These are phyloP conservation scores for Albifimbria verrucaria DNA, from an alignment of 2,329 filamentous ascomycete species.

Conservation along the genomic window DNA sequence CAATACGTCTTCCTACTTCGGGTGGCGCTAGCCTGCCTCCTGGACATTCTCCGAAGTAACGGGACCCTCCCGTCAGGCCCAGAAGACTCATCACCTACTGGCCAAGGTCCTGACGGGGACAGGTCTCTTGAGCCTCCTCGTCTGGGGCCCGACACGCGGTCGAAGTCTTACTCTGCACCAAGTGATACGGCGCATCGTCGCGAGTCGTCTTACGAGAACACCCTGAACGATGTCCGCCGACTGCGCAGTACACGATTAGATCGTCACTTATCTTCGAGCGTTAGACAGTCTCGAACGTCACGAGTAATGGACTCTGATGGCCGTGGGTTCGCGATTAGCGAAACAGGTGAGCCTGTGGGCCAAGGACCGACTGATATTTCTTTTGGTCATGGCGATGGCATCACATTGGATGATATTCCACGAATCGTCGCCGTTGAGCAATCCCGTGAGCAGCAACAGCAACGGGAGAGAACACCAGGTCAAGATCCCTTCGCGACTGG, in stretches of 20 bases:
- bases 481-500: conserved; percentile 21
- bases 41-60: conserved; percentile 81
- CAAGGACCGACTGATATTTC: conserved; percentile 70
- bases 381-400: conserved; percentile 84
- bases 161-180: conserved; percentile 68
- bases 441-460: conserved; percentile 83
- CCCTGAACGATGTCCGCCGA: conserved; percentile 89
- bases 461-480: conserved; percentile 58
- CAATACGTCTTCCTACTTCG: conserved; percentile 93
- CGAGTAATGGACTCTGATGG: conserved; percentile 72
- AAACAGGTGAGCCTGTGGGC: conserved; percentile 34
- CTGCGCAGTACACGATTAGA: conserved; percentile 91
- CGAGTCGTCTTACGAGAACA: conserved; percentile 86
- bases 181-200: conserved; percentile 53
- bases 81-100: conserved; percentile 56
- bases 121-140: conserved; percentile 54
- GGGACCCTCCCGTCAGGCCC: conserved; percentile 77
- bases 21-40: conserved; percentile 83
- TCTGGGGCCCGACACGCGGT: conserved; percentile 64
- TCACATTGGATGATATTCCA: conserved; percentile 94
- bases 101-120: conserved; percentile 29
- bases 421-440: conserved; percentile 94
- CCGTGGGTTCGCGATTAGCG: conserved; percentile 67
- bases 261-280: conserved; percentile 88
- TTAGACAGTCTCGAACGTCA: conserved; percentile 85